Conservation (phyloP, 139 green algal genomes). For the Ulvella scutata region DNA sequence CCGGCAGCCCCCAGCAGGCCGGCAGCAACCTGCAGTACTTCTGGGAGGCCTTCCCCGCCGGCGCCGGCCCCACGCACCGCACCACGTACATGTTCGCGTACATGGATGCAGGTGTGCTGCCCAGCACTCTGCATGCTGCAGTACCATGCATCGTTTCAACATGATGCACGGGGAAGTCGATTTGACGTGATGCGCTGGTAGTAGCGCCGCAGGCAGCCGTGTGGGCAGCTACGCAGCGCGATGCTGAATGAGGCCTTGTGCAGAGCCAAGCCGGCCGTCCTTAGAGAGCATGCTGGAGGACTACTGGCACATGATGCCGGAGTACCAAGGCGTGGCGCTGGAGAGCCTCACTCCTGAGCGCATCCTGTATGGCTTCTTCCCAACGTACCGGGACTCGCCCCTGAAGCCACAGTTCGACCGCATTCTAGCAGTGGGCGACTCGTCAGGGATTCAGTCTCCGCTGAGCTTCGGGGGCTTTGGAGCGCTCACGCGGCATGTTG, state of each 20-base stretch:
- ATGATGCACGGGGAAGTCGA: too few species aligned
- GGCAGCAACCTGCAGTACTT: conserved; percentile 53
- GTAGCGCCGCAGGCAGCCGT: conserved; percentile 33
- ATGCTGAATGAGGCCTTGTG: too few species aligned
- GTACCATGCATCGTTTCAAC: too few species aligned
- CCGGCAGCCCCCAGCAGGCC: not conserved
- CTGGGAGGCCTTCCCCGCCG: conserved; percentile 82
- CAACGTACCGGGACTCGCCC: conserved; percentile 75
- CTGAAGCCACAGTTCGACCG: conserved; percentile 63
- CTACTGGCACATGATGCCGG: conserved; percentile 85
- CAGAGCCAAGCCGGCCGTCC: conserved; percentile 32
- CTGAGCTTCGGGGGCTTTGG: conserved; percentile 94
- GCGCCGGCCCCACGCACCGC: conserved; percentile 46
- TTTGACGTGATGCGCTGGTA: too few species aligned
- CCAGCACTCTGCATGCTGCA: too few species aligned
- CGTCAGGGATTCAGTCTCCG: conserved; percentile 81
- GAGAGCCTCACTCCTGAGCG: conserved; percentile 57
- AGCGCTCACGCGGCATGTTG: conserved; percentile 48
- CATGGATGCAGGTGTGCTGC: conserved; percentile 42
- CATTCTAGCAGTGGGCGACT: conserved; percentile 38
- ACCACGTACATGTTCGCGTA: conserved; percentile 98
- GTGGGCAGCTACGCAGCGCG: conserved; percentile 29
- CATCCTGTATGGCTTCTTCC: conserved; percentile 91
- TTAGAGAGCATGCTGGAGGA: conserved; percentile 71
- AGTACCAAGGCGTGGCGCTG: conserved; percentile 57